These are phyloP conservation scores for Wallacemonas sp. DNA, from an alignment of 208 protist genomes.

Conservation along the genomic window DNA sequence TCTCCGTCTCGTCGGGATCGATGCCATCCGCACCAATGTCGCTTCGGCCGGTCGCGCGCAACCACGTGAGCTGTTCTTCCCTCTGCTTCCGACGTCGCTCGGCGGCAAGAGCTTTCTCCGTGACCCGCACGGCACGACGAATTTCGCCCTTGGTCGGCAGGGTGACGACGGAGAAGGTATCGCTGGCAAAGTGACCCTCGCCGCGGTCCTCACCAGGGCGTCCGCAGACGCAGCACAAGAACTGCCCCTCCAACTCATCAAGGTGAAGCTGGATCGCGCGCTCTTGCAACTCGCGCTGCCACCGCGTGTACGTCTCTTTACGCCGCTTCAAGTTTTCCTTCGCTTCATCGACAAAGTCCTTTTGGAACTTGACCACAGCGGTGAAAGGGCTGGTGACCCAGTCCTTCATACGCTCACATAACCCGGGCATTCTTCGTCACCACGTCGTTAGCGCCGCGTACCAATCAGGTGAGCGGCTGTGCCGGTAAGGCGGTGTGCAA, in stretches of 20 bases:
- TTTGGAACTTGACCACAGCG: slow-evolving; percentile 68
- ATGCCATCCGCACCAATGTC: no score
- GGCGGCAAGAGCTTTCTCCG: background rate
- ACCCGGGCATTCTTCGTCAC: slow-evolving; percentile 10
- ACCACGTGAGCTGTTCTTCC: background rate
- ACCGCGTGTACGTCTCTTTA: slow-evolving; percentile 47
- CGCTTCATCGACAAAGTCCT: slow-evolving; percentile 81
- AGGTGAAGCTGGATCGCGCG: slow-evolving; percentile 69
- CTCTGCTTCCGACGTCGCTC: background rate
- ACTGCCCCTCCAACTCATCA: slow-evolving; percentile 75
- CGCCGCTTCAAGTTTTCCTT: slow-evolving; percentile 53
- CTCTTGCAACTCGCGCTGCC: slow-evolving; percentile 50
- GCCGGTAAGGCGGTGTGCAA: no score
- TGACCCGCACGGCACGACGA: background rate
- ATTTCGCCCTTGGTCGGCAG: slow-evolving; percentile 28
- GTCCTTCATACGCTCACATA: slow-evolving; percentile 15
- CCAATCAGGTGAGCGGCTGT: no score
- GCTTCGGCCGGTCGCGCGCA: background rate
- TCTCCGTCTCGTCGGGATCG: background rate
- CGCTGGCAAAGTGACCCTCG: slow-evolving; percentile 44
- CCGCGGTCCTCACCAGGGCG: slow-evolving; percentile 61
- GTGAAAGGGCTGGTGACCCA: slow-evolving; percentile 57
- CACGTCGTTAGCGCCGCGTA: no score
- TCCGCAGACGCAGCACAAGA: slow-evolving; percentile 82
- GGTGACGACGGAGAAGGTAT: slow-evolving; percentile 62